These are phyloP conservation scores for Gastrolobium villosum DNA, from an alignment of 306 rosid species.

Conservation along the genomic window DNA sequence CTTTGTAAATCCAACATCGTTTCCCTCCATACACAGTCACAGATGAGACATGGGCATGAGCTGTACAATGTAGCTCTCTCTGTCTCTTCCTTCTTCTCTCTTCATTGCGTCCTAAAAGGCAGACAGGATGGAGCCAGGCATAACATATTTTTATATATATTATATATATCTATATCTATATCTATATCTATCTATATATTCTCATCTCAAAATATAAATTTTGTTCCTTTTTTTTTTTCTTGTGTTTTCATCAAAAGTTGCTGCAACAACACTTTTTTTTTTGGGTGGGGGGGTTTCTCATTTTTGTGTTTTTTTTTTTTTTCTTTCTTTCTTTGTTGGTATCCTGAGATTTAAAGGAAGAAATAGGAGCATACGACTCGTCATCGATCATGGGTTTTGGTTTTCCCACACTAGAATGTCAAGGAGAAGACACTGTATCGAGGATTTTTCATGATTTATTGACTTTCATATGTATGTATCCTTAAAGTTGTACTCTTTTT, in stretches of 20 bases:
- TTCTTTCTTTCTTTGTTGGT: neutral
- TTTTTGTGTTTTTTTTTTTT: slow-evolving; percentile 22
- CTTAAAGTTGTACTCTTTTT: slow-evolving; percentile 43
- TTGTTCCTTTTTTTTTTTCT: slow-evolving; percentile 23
- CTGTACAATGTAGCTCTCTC: slow-evolving; percentile 72
- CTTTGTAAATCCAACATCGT: slow-evolving; percentile 68
- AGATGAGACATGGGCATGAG: slow-evolving; percentile 51
- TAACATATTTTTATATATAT: slow-evolving; percentile 5
- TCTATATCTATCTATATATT: slow-evolving; percentile 30
- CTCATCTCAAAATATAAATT: slow-evolving; percentile 35
- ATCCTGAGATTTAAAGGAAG: slow-evolving; percentile 50
- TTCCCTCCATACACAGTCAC: slow-evolving; percentile 64
- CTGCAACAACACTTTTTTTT: slow-evolving; percentile 43
- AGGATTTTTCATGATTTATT: slow-evolving; percentile 50
- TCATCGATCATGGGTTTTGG: slow-evolving; percentile 52
- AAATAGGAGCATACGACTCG: slow-evolving; percentile 44
- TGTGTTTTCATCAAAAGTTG: slow-evolving; percentile 44
- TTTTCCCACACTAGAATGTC: slow-evolving; percentile 35
- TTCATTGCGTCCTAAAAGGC: slow-evolving; percentile 72
- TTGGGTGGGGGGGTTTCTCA: neutral
- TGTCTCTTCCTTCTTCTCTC: slow-evolving; percentile 59
- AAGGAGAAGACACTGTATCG: slow-evolving; percentile 31
- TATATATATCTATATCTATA: slow-evolving; percentile 26
- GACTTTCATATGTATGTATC: slow-evolving; percentile 43
- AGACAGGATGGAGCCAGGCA: slow-evolving; percentile 91